Base-by-base conservation (phyloP, 345 rosid species). In the Acer campestre region DNA sequence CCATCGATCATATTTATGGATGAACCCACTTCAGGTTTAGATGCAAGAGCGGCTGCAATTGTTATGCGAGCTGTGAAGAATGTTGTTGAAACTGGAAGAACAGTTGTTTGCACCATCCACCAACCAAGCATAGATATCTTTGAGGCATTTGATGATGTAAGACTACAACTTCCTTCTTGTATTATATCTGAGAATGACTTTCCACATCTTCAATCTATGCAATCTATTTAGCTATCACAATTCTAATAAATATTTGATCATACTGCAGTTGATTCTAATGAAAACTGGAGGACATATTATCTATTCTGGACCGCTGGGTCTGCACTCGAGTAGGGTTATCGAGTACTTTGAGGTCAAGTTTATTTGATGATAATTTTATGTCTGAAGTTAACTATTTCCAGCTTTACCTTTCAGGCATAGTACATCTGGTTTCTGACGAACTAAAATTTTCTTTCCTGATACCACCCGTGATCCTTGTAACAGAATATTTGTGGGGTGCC, bases 251-350 rank as follows among this genome's bases (percentile, higher is more conserved):
- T 55, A 51, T 40, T 61, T 73, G 68, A 42, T 13, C 55, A 62
- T 40, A 23, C 23, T 78, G 81, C 77, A 86, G 89, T 64, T 86
- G 75, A 76, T 80, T 61, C 67, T 86, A 67, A 78, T 86, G 86
- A 86, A 84, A 79, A 64, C 66, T 4, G 87, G 89, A 40, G 89
- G 89, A 64, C 35, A 77, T 17, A 66, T 82, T 23, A 71, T 86
- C 46, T 84, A 86, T 67, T 63, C 58, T 61, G 87, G 89, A 20
- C 75, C 78, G 38, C 81, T 86, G 25, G 89, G 89, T 58, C 70
- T 67, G 46, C 71, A 86, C 70, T 84, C 89, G 27, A 80, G 84
- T 16, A 80, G 72, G 22, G 81, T 82, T 49, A 86, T 86, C 0
- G 48, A 78, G 51, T 86, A 84, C 73, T 86, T 86, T 11, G 79